Evolutionary conservation across 1,139 yeast species (phyloP), one percentile per base, ranked within the genome.

Genomic region (Hyphopichia fennica): DNA sequence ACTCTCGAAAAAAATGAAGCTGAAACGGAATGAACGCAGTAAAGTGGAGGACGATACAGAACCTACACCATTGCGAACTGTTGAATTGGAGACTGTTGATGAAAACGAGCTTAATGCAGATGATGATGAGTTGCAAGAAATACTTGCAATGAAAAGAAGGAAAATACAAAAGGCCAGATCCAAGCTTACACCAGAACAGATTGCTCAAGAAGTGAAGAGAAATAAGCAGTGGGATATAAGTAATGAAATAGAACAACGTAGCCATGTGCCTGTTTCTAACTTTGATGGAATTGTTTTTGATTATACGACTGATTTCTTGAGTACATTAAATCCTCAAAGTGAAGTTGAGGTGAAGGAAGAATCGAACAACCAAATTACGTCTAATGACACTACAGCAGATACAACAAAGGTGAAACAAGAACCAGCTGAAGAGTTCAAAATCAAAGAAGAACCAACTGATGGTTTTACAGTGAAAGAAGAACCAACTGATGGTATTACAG

Each of bases 231-330:
- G 54, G 50, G 65, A 64, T 15, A 41, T 54, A n/a, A 75, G 68
- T 37, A 62, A 64, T 11, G 58, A 58, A 8, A 35, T 56, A 23
- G 66, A 55, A 11, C 22, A 33, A 4, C 32, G 42, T 5, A 25
- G 10, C 20, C 30, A 39, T 6, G 10, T 33, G 9, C 4, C 5
- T 7, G n/a, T 4, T 13, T 13, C 25, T n/a, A 10, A 8, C 27
- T 11, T 18, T n/a, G 40, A 42, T 13, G 74, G 71, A 1, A 47
- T 77, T 27, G 67, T 77, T 0, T 66, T 81, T 37, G 84, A 84
- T 56, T 87, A 81, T 42, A 82, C 81, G 3, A 58, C 69, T 3
- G 85, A 80, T 29, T 84, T 87, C 56, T 65, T 87, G 45, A 69
- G 64, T 16, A 62, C 68, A 1, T 48, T 79, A 33, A 46, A 10